Evolutionary conservation across 2,329 filamentous ascomycete genomes (phyloP).

Genomic region (Purpureocillium lavendulum): DNA sequence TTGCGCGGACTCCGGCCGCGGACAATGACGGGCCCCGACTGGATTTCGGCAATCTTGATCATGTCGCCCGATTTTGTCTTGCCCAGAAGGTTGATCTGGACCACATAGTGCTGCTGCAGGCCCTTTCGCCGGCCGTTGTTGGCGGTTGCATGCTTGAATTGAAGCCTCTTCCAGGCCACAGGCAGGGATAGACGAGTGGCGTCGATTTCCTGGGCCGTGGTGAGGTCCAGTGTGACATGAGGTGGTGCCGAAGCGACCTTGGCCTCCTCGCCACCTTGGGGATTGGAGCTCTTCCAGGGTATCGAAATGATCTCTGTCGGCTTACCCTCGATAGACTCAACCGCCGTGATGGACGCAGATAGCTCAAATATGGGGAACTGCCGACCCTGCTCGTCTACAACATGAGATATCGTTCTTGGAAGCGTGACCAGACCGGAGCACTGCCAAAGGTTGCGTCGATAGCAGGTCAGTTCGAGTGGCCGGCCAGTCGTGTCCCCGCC

Average conservation of each 20-base stretch:
- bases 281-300: constrained; percentile 78
- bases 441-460: constrained; percentile 89
- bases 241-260: constrained; percentile 44
- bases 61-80: constrained; percentile 62
- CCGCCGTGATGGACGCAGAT: constrained; percentile 73
- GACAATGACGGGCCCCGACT: constrained; percentile 90
- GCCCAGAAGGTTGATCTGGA: constrained; percentile 75
- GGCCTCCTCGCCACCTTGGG: constrained; percentile 41
- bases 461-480: constrained; percentile 83
- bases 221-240: constrained; percentile 45
- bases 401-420: constrained; percentile 61
- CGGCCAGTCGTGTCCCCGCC: constrained; percentile 46
- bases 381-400: constrained; percentile 66
- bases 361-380: constrained; percentile 70
- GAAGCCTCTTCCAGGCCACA: constrained; percentile 86
- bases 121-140: constrained; percentile 94
- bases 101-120: constrained; percentile 88
- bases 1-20: constrained; percentile 87
- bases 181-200: constrained; percentile 71
- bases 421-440: constrained; percentile 81
- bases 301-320: constrained; percentile 91
- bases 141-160: constrained; percentile 93
- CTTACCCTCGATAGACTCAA: constrained; percentile 89
- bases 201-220: constrained; percentile 61
- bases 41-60: constrained; percentile 71